These are phyloP conservation scores for Colletotrichum eleusines DNA, from an alignment of 2,329 filamentous ascomycete genomes.

Conservation along the genomic window DNA sequence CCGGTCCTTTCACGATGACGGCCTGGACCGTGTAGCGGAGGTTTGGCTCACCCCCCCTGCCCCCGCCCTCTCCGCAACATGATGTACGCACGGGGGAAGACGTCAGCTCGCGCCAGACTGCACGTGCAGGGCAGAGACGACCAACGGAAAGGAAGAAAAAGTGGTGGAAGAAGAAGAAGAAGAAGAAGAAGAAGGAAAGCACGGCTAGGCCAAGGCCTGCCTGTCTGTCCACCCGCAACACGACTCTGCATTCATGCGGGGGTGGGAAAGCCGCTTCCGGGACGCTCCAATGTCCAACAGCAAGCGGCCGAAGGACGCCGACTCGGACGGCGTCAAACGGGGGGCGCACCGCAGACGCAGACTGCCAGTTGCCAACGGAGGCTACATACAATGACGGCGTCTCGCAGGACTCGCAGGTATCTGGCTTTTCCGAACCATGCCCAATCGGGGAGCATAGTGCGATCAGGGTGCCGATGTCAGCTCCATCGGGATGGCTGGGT, in stretches of 20 bases:
- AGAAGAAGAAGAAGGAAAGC: background rate
- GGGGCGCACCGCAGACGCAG: conserved; percentile 29
- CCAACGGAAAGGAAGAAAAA: background rate
- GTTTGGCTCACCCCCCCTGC: conserved; percentile 11
- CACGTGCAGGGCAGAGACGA: conserved; percentile 18
- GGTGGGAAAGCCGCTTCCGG: conserved; percentile 36
- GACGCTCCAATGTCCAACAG: conserved; percentile 6
- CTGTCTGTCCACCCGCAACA: background rate
- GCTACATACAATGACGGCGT: conserved; percentile 32
- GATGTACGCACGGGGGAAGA: conserved; percentile 3
- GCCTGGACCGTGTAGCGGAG: background rate
- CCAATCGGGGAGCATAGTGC: conserved; percentile 28
- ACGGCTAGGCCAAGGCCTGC: background rate
- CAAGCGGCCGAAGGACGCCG: conserved; percentile 25
- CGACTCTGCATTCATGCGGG: conserved; percentile 18
- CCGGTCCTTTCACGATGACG: conserved; percentile 34
- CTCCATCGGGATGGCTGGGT: conserved; percentile 21
- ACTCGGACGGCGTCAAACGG: conserved; percentile 37
- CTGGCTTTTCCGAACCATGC: conserved; percentile 27
- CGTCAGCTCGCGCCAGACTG: conserved; percentile 34
- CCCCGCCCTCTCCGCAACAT: conserved; percentile 17
- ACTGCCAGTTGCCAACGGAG: conserved; percentile 17
- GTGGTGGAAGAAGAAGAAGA: too few species aligned
- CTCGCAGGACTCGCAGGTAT: conserved; percentile 23
- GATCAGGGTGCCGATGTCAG: background rate